phyloP scores from a whole-genome alignment of 768 basidiomycete genomes.

The Ephemerocybe angulata region DNA sequence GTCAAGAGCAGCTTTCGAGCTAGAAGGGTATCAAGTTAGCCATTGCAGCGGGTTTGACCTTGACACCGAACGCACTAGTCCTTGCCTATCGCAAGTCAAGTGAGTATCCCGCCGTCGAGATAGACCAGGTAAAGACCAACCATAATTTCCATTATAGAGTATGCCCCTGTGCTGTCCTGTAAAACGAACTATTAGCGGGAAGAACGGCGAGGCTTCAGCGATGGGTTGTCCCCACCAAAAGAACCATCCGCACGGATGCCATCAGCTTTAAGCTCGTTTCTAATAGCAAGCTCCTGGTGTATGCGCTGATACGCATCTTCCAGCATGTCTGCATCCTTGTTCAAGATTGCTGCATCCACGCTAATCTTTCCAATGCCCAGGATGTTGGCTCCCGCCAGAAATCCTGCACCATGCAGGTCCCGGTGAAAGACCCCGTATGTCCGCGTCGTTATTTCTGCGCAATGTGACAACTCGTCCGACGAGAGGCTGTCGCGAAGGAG shows the following conservation, averaged over 20 bases:
- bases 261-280: constrained; percentile 47
- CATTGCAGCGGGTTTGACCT: too few species aligned
- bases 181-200: neutral
- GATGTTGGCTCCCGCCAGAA: constrained; percentile 61
- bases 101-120: neutral
- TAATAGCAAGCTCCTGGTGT: constrained; percentile 50
- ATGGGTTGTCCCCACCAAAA: constrained; percentile 33
- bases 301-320: constrained; percentile 47
- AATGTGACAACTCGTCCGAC: constrained; percentile 37
- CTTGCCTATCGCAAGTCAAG: constrained; percentile 29
- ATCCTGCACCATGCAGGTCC: constrained; percentile 40
- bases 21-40: constrained; percentile 21
- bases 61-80: constrained; percentile 34
- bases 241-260: constrained; percentile 56
- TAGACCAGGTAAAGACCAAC: constrained; percentile 21
- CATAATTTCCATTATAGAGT: constrained; percentile 72
- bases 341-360: constrained; percentile 46
- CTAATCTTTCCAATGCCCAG: constrained; percentile 66
- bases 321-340: constrained; percentile 41
- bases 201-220: neutral
- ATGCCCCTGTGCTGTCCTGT: constrained; percentile 61
- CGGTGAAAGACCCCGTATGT: constrained; percentile 46
- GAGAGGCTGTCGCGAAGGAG: constrained; percentile 48
- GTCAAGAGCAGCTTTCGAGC: constrained; percentile 58
- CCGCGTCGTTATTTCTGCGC: constrained; percentile 47